Percentiles rank a stretch among this genome's conserved stretches.
Evolutionary conservation across 208 protist genomes (phyloP).

Genomic region (Acanthamoeba lenticulata): DNA sequence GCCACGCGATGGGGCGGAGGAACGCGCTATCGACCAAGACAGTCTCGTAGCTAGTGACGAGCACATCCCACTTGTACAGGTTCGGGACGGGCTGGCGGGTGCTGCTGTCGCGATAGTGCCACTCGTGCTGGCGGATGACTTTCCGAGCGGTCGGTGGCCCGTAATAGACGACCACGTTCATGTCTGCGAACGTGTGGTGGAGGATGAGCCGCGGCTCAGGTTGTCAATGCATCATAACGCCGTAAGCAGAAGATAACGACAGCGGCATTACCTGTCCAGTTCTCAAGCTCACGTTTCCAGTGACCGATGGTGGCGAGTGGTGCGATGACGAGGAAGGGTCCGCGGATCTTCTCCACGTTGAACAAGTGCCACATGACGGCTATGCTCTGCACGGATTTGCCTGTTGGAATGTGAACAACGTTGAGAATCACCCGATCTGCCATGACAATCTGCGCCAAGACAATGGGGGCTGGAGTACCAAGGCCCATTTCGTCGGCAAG

Average conservation of each 20-base stretch:
- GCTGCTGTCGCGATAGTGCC: conserved; percentile 72
- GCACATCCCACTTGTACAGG: conserved; percentile 90
- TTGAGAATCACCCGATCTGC: neutral
- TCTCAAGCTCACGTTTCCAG: conserved; percentile 92
- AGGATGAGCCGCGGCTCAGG: too few species aligned
- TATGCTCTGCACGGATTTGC: conserved; percentile 96
- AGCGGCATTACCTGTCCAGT: conserved; percentile 89
- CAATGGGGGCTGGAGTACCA: too few species aligned
- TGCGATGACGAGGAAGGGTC: conserved; percentile 95
- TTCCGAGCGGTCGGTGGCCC: conserved; percentile 85
- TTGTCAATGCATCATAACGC: too few species aligned
- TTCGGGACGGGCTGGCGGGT: neutral
- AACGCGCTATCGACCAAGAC: conserved; percentile 88
- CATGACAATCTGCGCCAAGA: too few species aligned
- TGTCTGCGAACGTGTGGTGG: too few species aligned
- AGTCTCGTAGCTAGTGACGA: conserved; percentile 96
- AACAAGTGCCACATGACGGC: conserved; percentile 84
- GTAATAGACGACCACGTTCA: conserved; percentile 94
- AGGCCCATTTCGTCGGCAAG: conserved; percentile 98
- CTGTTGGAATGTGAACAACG: too few species aligned
- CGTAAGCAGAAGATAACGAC: too few species aligned
- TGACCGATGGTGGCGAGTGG: conserved; percentile 94
- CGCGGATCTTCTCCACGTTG: conserved; percentile 79
- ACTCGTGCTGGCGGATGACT: conserved; percentile 85
- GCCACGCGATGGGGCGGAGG: conserved; percentile 92